Percentiles rank a stretch among this genome's conserved stretches.
Conservation (phyloP, 768 basidiomycete species). For the Agrocybe praecox region DNA sequence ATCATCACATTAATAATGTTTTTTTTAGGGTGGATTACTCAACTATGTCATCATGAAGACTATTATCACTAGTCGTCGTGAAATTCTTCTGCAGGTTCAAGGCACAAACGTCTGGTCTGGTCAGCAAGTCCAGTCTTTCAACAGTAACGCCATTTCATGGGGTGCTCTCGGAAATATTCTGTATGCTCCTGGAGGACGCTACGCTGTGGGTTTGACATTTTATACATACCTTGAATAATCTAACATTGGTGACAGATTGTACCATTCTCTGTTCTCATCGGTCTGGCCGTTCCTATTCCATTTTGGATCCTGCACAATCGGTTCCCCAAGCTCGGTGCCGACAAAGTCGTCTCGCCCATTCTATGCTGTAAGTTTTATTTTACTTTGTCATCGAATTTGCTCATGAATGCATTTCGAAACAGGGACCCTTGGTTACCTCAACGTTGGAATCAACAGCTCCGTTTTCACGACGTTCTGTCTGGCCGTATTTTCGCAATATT, state of each 20-base stretch:
- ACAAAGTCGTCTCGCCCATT: conserved; percentile 53
- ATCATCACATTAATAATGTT: too few relatives aligned
- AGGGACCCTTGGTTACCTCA: conserved; percentile 49
- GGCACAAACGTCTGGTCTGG: conserved; percentile 57
- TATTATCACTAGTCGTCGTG: conserved; percentile 49
- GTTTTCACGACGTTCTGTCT: conserved; percentile 48
- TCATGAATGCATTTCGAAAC: too few relatives aligned
- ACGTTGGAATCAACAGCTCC: conserved; percentile 59
- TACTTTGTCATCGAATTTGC: too few relatives aligned
- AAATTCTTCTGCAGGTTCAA: conserved; percentile 50
- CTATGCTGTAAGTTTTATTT: conserved; percentile 34
- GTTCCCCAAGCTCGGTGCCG: conserved; percentile 48
- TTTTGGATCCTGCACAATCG: conserved; percentile 53
- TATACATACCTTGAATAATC: too few relatives aligned
- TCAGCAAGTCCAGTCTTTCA: conserved; percentile 42
- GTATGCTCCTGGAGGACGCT: conserved; percentile 47
- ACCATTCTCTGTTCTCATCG: conserved; percentile 48
- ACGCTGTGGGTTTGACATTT: conserved; percentile 33
- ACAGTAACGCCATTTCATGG: conserved; percentile 57
- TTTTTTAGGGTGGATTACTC: conserved; percentile 38
- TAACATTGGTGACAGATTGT: conserved; percentile 31
- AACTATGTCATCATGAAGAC: conserved; percentile 60
- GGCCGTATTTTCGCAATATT: conserved; percentile 50
- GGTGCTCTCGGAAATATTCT: conserved; percentile 55
- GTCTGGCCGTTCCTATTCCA: conserved; percentile 54